phyloP scores from a whole-genome alignment of 768 basidiomycete genomes.

The Leucosporidium creatinivorum region DNA sequence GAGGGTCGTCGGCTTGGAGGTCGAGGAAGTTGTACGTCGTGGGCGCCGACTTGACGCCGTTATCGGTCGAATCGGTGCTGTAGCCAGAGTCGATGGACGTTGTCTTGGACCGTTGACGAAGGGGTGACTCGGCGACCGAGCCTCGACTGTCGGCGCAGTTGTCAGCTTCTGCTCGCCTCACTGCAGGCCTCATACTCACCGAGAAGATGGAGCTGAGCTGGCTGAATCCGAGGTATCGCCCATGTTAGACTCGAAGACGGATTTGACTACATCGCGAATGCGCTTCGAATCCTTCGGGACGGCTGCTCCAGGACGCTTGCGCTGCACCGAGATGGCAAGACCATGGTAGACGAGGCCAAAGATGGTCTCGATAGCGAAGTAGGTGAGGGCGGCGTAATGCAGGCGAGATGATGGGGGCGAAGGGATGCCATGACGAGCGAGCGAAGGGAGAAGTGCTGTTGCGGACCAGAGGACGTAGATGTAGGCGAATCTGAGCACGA shows the following conservation, averaged over 20 bases:
- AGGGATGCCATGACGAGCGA: background rate
- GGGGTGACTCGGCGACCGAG: background rate
- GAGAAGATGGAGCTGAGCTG: background rate
- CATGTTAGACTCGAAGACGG: conserved; percentile 32
- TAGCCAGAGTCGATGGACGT: background rate
- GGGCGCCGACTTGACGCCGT: background rate
- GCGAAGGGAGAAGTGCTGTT: no score
- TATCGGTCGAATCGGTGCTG: background rate
- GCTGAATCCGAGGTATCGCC: background rate
- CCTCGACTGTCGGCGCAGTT: background rate
- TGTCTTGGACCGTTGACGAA: background rate
- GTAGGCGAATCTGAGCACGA: no score
- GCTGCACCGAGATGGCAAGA: conserved; percentile 21
- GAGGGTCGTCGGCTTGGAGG: conserved; percentile 7
- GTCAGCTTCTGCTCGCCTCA: background rate
- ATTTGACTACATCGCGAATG: conserved; percentile 27
- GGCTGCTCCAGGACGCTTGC: conserved; percentile 1
- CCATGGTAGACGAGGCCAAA: conserved; percentile 29
- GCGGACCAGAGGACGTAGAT: no score
- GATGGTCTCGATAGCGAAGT: conserved; percentile 17
- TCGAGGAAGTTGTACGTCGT: conserved; percentile 7
- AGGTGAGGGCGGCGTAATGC: conserved; percentile 17
- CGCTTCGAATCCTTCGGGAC: conserved; percentile 15
- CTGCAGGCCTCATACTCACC: no score
- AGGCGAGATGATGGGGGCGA: conserved; percentile 5